Conservation (phyloP, 257 asterid species). For the Knoxia roxburghii region DNA sequence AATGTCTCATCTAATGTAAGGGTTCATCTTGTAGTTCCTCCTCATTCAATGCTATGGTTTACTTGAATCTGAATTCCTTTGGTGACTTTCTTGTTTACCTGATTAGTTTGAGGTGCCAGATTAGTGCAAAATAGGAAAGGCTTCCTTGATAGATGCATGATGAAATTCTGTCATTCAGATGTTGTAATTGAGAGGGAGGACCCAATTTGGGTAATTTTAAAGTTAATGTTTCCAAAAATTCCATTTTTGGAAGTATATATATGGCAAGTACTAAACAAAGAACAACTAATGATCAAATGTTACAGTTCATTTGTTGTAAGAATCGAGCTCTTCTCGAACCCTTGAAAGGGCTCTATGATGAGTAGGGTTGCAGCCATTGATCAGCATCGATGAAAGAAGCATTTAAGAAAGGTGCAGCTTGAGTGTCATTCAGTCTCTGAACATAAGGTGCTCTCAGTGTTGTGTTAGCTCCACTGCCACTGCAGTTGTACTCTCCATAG, state of each 20-base stretch:
- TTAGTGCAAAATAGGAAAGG: neutral
- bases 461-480: constrained; percentile 65
- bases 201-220: too few relatives aligned
- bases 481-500: constrained; percentile 84
- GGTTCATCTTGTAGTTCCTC: neutral
- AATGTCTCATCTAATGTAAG: neutral
- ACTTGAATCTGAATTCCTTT: too few relatives aligned
- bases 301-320: too few relatives aligned
- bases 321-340: too few relatives aligned
- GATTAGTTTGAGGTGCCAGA: neutral
- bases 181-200: too few relatives aligned
- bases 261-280: too few relatives aligned
- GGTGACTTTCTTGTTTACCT: neutral
- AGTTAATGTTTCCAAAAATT: too few relatives aligned
- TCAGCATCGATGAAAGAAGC: constrained; percentile 66
- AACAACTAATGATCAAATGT: too few relatives aligned
- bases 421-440: constrained; percentile 67
- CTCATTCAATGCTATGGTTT: neutral
- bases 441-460: constrained; percentile 50
- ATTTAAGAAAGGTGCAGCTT: constrained; percentile 55
- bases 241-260: too few relatives aligned
- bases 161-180: too few relatives aligned
- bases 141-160: too few relatives aligned
- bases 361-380: constrained; percentile 63
- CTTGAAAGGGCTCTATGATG: neutral